phyloP scores from a whole-genome alignment of 192 early-diverging fungal genomes.

The Podila epigama region DNA sequence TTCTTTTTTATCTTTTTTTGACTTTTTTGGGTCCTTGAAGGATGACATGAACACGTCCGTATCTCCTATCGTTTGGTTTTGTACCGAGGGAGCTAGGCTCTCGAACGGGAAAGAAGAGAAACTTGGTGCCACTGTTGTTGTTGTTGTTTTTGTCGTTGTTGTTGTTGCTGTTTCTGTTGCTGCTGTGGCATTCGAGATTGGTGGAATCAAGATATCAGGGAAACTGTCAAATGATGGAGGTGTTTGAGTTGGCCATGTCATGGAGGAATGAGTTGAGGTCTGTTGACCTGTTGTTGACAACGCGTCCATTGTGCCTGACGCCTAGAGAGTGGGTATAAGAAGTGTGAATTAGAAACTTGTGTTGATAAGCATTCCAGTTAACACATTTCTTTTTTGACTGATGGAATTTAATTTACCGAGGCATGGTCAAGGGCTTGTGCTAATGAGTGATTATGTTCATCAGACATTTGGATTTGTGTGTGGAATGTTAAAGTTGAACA shows the following conservation, averaged over 20 bases:
- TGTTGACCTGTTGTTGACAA: too few species aligned
- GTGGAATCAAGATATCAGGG: conserved; percentile 11
- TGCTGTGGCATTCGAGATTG: background rate
- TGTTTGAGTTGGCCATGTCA: conserved; percentile 5
- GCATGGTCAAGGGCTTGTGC: conserved; percentile 1
- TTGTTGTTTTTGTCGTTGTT: background rate
- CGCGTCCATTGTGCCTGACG: too few species aligned
- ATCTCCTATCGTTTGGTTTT: background rate
- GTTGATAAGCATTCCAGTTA: too few species aligned
- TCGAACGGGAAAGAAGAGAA: conserved; percentile 27
- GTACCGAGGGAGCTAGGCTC: background rate
- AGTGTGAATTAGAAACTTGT: too few species aligned
- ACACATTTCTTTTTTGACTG: too few species aligned
- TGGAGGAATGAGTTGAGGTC: too few species aligned
- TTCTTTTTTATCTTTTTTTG: background rate
- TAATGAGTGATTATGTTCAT: background rate
- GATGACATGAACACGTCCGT: background rate
- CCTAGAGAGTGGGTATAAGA: too few species aligned
- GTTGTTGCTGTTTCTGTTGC: background rate
- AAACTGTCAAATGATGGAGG: conserved; percentile 47
- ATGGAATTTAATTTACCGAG: background rate
- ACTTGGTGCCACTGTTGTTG: conserved; percentile 9
- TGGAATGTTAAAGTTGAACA: too few species aligned
- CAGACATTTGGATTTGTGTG: background rate
- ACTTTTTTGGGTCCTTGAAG: background rate